Conservation (phyloP, 352 stramenopile genomes). For the Pythium phragmitis region DNA sequence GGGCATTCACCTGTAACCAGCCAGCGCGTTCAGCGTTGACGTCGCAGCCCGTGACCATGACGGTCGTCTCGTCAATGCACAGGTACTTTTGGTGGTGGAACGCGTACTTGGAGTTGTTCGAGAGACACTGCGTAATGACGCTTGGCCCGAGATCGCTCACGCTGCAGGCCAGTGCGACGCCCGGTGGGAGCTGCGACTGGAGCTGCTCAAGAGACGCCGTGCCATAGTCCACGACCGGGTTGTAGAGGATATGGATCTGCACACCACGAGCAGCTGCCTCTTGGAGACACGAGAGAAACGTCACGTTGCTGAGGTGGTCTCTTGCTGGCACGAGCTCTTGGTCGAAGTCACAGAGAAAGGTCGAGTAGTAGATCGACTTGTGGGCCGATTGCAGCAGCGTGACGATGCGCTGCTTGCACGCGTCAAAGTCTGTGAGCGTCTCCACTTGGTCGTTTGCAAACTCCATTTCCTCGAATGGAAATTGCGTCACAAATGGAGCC, state of each 20-base stretch:
- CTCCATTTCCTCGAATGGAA: slow-evolving; percentile 63
- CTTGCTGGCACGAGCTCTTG: slow-evolving; percentile 35
- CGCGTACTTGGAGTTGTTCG: slow-evolving; percentile 80
- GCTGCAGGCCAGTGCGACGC: slow-evolving; percentile 53
- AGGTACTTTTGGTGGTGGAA: slow-evolving; percentile 87
- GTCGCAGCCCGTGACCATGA: slow-evolving; percentile 82
- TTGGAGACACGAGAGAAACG: slow-evolving; percentile 62
- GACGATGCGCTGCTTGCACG: slow-evolving; percentile 64
- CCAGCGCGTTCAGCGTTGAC: slow-evolving; percentile 71
- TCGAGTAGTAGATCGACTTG: slow-evolving; percentile 76
- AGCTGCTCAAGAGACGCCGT: slow-evolving; percentile 55
- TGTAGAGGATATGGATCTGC: slow-evolving; percentile 70
- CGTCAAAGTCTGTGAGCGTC: slow-evolving; percentile 56
- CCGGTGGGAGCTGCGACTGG: slow-evolving; percentile 39
- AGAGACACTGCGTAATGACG: slow-evolving; percentile 37
- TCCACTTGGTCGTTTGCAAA: slow-evolving; percentile 45
- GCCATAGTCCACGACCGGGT: slow-evolving; percentile 70
- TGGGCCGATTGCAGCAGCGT: slow-evolving; percentile 49
- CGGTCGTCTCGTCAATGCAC: slow-evolving; percentile 50
- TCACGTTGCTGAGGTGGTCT: slow-evolving; percentile 32
- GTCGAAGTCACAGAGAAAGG: slow-evolving; percentile 77
- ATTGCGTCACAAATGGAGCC: slow-evolving; percentile 24
- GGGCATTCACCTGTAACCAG: slow-evolving; percentile 55
- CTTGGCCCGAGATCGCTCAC: slow-evolving; percentile 69
- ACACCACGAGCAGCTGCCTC: slow-evolving; percentile 61